A percentile compares a stretch with the other conserved stretches of the same genome.
phyloP scores from a whole-genome alignment of 306 rosid species.

The Malus sieversii region DNA sequence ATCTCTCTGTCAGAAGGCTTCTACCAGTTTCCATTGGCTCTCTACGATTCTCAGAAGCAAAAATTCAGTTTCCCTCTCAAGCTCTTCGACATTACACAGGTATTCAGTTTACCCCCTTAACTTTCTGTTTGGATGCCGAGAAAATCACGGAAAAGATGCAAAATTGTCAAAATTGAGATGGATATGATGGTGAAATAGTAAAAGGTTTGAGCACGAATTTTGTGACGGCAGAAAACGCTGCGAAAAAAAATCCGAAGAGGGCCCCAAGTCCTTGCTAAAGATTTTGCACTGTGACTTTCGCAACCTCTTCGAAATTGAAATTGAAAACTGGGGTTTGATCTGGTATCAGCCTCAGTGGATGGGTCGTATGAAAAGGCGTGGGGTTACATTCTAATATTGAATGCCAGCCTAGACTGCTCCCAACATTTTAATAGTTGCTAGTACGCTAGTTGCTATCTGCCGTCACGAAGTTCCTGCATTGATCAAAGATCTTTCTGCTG shows the following conservation, averaged over 20 bases:
- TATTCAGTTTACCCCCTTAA: neutral
- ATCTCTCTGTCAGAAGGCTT: no score
- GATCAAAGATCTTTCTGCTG: constrained; percentile 58
- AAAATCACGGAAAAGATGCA: neutral
- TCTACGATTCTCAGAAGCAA: no score
- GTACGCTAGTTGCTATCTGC: constrained; percentile 8
- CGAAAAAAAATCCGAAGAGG: constrained; percentile 37
- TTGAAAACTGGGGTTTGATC: neutral
- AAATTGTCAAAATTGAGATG: constrained; percentile 7
- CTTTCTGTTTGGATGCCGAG: neutral
- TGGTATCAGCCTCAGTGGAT: neutral
- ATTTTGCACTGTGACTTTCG: constrained; percentile 66
- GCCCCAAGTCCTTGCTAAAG: constrained; percentile 67
- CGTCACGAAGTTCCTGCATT: constrained; percentile 36
- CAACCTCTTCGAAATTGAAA: constrained; percentile 73
- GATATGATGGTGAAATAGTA: constrained; percentile 72
- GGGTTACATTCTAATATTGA: constrained; percentile 91
- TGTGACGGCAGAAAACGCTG: constrained; percentile 19
- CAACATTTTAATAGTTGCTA: constrained; percentile 21
- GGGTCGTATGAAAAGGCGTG: constrained; percentile 89
- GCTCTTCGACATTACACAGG: neutral
- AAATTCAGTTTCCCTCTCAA: neutral
- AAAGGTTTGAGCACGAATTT: constrained; percentile 73
- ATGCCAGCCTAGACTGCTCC: constrained; percentile 71
- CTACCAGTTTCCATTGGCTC: no score